These are phyloP conservation scores for Penicillium tannophilum DNA, from an alignment of 495 filamentous ascomycete species.

Conservation along the genomic window DNA sequence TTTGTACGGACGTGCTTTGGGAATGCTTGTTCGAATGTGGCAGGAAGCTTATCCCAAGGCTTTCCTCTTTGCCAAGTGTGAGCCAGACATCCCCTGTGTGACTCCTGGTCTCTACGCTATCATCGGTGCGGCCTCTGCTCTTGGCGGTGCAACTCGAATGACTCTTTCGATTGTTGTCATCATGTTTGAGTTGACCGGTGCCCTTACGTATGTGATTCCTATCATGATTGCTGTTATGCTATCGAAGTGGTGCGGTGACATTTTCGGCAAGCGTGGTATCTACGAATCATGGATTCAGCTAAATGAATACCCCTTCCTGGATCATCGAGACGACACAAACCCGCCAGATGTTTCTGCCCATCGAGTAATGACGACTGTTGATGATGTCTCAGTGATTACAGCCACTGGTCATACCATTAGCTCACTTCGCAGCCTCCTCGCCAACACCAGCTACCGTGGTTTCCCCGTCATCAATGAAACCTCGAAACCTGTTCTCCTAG, in stretches of 20 bases:
- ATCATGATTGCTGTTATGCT: slow-evolving; percentile 99
- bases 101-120: slow-evolving; percentile 96
- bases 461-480: slow-evolving; percentile 87
- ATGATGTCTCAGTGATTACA: slow-evolving; percentile 86
- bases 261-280: slow-evolving; percentile 90
- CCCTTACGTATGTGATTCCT: slow-evolving; percentile 92
- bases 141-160: slow-evolving; percentile 97
- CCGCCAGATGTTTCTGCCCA: slow-evolving; percentile 81
- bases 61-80: slow-evolving; percentile 77
- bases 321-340: slow-evolving; percentile 82
- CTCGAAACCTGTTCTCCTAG: slow-evolving; percentile 68
- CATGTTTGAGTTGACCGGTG: slow-evolving; percentile 98
- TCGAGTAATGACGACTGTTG: slow-evolving; percentile 88
- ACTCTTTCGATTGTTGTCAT: slow-evolving; percentile 97
- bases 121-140: slow-evolving; percentile 91
- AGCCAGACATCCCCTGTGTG: slow-evolving; percentile 86
- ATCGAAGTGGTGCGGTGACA: slow-evolving; percentile 97
- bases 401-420: slow-evolving; percentile 83
- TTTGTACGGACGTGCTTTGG: slow-evolving; percentile 86
- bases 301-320: slow-evolving; percentile 94
- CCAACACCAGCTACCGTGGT: slow-evolving; percentile 77
- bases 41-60: slow-evolving; percentile 75
- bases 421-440: slow-evolving; percentile 67
- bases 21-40: slow-evolving; percentile 87
- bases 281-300: slow-evolving; percentile 98